Percentiles rank a stretch among this genome's conserved stretches.
Conservation (phyloP, 2,329 filamentous ascomycete genomes). For the Coniochaeta sp. region DNA sequence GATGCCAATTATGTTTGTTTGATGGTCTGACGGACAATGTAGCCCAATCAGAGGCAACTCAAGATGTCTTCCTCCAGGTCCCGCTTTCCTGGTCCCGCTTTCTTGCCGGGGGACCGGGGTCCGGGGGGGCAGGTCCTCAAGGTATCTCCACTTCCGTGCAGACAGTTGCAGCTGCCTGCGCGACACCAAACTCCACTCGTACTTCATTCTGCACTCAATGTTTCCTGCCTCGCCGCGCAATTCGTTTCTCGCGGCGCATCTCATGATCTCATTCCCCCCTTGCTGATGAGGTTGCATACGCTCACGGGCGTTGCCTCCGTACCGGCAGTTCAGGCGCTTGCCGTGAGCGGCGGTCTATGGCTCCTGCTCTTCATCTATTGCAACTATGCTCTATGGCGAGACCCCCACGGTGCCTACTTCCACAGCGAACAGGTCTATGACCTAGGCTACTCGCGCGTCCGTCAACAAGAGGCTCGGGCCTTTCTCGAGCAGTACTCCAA, state of each 20-base stretch:
- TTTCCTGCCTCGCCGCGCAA: neutral
- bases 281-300: neutral
- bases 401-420: constrained; percentile 11
- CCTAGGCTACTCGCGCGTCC: constrained; percentile 8
- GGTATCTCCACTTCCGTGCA: no score
- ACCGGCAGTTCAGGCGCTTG: neutral
- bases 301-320: neutral
- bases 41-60: neutral
- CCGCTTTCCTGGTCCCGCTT: no score
- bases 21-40: no score
- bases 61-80: neutral
- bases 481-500: constrained; percentile 4
- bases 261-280: neutral
- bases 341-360: constrained; percentile 3
- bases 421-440: constrained; percentile 8
- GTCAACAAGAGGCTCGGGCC: constrained; percentile 6
- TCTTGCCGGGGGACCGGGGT: no score
- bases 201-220: neutral
- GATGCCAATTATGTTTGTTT: no score
- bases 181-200: no score
- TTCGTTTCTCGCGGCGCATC: neutral
- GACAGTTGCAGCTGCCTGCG: no score
- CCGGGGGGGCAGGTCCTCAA: no score
- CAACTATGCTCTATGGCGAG: constrained; percentile 9
- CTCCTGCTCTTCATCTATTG: constrained; percentile 9